Conservation (phyloP, 768 basidiomycete genomes). For the Gloeopeniophorella convolvens region DNA sequence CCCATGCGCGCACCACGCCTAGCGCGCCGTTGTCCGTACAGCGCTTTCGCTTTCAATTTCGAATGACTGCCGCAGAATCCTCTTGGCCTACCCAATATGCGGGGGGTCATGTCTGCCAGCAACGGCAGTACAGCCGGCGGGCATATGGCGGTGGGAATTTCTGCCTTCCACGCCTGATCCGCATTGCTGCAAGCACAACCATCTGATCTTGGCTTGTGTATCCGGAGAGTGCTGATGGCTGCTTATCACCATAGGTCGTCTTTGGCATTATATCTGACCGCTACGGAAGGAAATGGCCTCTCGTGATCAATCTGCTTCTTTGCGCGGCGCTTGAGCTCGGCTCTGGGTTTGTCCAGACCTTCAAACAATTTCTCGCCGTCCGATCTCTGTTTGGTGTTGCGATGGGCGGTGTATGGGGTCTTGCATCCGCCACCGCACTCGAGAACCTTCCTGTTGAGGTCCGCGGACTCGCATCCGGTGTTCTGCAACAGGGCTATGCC, state of each 20-base stretch:
- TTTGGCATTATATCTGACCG: slow-evolving; percentile 87
- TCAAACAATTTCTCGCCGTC: slow-evolving; percentile 70
- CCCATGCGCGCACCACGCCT: too few relatives aligned
- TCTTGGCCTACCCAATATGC: too few relatives aligned
- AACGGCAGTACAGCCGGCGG: too few relatives aligned
- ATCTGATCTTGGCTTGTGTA: not conserved
- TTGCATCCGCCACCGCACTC: slow-evolving; percentile 73
- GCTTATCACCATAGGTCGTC: slow-evolving; percentile 36
- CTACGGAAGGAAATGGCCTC: slow-evolving; percentile 91
- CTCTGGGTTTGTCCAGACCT: slow-evolving; percentile 75
- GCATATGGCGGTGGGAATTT: not conserved
- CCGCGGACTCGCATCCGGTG: slow-evolving; percentile 78
- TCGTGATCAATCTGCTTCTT: slow-evolving; percentile 68
- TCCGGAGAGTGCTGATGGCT: not conserved
- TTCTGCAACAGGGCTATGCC: slow-evolving; percentile 87
- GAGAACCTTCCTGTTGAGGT: slow-evolving; percentile 85
- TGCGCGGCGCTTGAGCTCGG: slow-evolving; percentile 70
- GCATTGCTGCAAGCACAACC: not conserved
- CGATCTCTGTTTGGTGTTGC: slow-evolving; percentile 80
- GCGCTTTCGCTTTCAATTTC: too few relatives aligned
- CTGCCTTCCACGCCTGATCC: not conserved
- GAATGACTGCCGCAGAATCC: too few relatives aligned
- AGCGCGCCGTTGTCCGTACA: too few relatives aligned
- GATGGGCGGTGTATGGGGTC: slow-evolving; percentile 89
- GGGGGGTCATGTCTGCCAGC: too few relatives aligned